Base-by-base conservation (phyloP, 768 basidiomycete species). In the Boletus insuetus region DNA sequence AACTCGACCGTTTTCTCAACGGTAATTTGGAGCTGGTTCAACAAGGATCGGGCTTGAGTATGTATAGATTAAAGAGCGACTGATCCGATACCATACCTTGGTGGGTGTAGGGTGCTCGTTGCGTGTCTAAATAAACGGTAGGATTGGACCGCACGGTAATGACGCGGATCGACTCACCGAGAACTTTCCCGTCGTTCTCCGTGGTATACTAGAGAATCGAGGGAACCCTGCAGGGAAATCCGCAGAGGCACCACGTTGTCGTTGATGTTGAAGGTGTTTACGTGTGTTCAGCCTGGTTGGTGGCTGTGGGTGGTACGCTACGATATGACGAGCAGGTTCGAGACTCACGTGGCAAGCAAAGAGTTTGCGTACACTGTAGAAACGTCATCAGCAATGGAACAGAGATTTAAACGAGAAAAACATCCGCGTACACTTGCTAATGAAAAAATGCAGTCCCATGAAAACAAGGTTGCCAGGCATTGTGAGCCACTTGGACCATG, bases 401-500 rank as follows among this genome's bases (percentile, higher is more conserved):
- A 19, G 6, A 1, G 2, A 26, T 40, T 1, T 0, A 40, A 10
- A 29, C 22, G 8, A 38, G 6, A 4, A 24, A 42, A 16, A 22
- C 3, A 29, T 56, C 14, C 16, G 61, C 75, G 47, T 51, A 80
- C 79, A 61, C 67, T 83, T 83, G 60, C 76, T 73, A 51, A 83
- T 82, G 22, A 81, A 71, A 55, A 82, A 79, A 60, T 82, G 79
- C 5, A 83, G 58, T 2, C 75, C 81, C 77, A 80, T 73, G 59
- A 82, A 82, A 11, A 82, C 67, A 5, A 82, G 72, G 54, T 82
- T 80, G 14, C 64, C 55, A 6, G 77, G 75, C 70, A 80, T 75
- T 9, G 66, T 56, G 14, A 82, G 58, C 81, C 81, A 82, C 81
- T 70, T 53, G 6, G 24, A 12, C 4, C 10, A 49, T 0, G 4